These are phyloP conservation scores for Nematocida minor DNA, from an alignment of 371 early-diverging fungal species.

Conservation along the genomic window DNA sequence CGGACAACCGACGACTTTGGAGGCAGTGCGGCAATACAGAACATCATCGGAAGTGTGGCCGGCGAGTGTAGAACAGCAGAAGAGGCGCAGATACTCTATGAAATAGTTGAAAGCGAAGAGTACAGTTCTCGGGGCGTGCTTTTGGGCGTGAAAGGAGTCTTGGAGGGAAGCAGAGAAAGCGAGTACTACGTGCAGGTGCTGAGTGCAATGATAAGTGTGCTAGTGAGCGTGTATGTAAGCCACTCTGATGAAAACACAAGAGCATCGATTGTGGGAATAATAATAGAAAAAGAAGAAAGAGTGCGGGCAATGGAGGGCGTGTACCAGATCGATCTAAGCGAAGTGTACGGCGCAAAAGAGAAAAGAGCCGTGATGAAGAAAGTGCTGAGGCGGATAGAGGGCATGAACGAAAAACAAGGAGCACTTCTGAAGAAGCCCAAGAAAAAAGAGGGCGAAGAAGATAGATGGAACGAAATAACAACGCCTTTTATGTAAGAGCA, in stretches of 20 bases:
- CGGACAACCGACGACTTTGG: neutral
- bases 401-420: slow-evolving; percentile 39
- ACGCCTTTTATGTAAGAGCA: slow-evolving; percentile 18
- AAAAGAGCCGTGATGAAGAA: slow-evolving; percentile 36
- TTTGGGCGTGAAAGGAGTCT: slow-evolving; percentile 18
- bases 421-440: slow-evolving; percentile 17
- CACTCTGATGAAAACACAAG: slow-evolving; percentile 41
- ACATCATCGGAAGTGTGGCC: neutral
- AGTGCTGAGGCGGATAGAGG: slow-evolving; percentile 33
- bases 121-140: slow-evolving; percentile 15
- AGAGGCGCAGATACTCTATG: slow-evolving; percentile 22
- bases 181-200: slow-evolving; percentile 12
- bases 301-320: neutral
- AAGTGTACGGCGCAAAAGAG: slow-evolving; percentile 29
- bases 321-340: slow-evolving; percentile 14
- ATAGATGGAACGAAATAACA: slow-evolving; percentile 24
- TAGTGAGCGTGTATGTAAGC: slow-evolving; percentile 5
- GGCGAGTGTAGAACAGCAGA: slow-evolving; percentile 19
- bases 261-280: slow-evolving; percentile 30
- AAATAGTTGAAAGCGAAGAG: slow-evolving; percentile 16
- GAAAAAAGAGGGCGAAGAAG: neutral
- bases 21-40: slow-evolving; percentile 20
- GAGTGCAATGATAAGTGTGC: slow-evolving; percentile 6
- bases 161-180: neutral
- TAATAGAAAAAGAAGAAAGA: slow-evolving; percentile 26